Base-by-base conservation (phyloP, 1,139 yeast genomes). In the Geotrichum aggregatum region DNA sequence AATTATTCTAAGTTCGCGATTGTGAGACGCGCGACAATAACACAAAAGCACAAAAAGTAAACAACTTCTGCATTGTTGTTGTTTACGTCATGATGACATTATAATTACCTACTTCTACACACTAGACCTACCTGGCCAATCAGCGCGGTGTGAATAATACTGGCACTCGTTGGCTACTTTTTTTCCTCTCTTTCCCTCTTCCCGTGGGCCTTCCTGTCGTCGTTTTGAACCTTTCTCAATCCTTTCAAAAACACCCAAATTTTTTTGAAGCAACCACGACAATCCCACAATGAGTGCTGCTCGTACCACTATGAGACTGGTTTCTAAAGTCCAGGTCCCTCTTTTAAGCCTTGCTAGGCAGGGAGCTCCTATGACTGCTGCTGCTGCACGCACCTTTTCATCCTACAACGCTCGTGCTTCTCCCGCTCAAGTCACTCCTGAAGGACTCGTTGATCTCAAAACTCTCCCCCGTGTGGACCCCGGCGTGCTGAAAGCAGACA, bases 401-500 rank as follows among this genome's bases (percentile, higher is more conserved):
- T 30, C 49, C 26, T 18, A 31, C 34, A 42, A 44, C 18, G 45
- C 41, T 18, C 45, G 26, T 26, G 24, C 31, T 45, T 34, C 36
- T 28, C 62, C 61, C 5, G 57, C 56, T 46, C 66, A 62, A 52
- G 54, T 56, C 24, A 61, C 64, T 11, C 72, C 72, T 26, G 66
- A 64, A n/a, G 71, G 69, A 10, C 61, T 69, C 22, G 51, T 49
- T 18, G 62, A 66, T 50, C 61, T 69, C 22, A 59, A 61, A 40
- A 55, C 57, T 34, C 64, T 67, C 43, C 71, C 73, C 40, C 65
- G 73, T 52, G 63, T 54, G 43, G 63, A 63, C 38, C 69, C 67
- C 3, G 76, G 72, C 41, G 61, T 54, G 44, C 60, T 78, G 42
- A 71, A 75, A 54, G 87, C 76, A 26, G 87, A 86, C 35, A 73